Conservation (phyloP, 1,139 yeast species). For the Saccharomycopsis crataegensis region DNA sequence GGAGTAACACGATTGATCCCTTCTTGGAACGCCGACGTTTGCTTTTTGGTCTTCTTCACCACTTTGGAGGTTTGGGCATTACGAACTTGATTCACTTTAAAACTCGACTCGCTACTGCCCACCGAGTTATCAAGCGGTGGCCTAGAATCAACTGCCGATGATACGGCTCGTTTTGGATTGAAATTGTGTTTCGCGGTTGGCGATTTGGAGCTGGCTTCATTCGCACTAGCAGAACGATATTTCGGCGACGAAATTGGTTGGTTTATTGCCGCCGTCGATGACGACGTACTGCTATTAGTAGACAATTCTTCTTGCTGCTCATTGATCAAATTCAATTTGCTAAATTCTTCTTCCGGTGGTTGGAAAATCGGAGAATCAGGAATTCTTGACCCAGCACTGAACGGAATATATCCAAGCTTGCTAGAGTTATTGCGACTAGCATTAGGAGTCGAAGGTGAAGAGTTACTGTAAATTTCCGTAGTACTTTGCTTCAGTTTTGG, state of each 20-base stretch:
- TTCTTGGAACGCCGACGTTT: slow-evolving; percentile 89
- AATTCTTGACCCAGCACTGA: slow-evolving; percentile 9
- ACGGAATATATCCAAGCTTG: slow-evolving; percentile 3
- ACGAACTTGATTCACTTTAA: slow-evolving; percentile 19
- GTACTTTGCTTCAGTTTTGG: not conserved
- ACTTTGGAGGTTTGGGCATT: slow-evolving; percentile 19
- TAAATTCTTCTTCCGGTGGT: slow-evolving; percentile 8
- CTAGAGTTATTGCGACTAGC: not conserved
- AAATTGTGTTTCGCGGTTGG: not conserved
- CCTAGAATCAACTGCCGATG: not conserved
- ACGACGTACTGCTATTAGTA: too few relatives aligned
- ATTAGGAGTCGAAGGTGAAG: slow-evolving; percentile 10
- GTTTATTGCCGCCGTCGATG: not conserved
- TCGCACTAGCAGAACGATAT: slow-evolving; percentile 16
- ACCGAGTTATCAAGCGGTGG: not conserved
- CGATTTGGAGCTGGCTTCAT: slow-evolving; percentile 4
- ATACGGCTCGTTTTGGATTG: slow-evolving; percentile 1
- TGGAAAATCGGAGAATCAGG: slow-evolving; percentile 15
- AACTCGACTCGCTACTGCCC: not conserved
- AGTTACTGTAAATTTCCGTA: not conserved
- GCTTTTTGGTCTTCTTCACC: slow-evolving; percentile 38
- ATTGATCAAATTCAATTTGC: slow-evolving; percentile 2
- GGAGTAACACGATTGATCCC: slow-evolving; percentile 78
- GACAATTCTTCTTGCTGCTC: not conserved
- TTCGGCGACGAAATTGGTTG: slow-evolving; percentile 5